Base-by-base conservation (phyloP, 805 yeast genomes). In the Barnettozyma sucrosica region DNA sequence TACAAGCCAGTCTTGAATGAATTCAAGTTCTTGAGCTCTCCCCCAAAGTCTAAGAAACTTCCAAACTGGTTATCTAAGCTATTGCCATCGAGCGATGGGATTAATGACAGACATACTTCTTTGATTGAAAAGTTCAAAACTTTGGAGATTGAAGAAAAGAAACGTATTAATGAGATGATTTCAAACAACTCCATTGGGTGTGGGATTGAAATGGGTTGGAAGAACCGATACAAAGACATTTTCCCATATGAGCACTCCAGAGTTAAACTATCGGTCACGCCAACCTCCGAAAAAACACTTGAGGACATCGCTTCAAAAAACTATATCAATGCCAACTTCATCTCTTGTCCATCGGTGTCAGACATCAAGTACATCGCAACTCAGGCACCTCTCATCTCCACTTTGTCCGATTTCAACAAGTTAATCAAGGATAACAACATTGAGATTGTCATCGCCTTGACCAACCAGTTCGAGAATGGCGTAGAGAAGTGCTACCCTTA, bases 241-340 rank as follows among this genome's bases (percentile, higher is more conserved):
- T 83, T 85, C 58, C 89, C 96, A 4, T 90, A 79, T 65, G 95
- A 87, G 60, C 92, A 86, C 58, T 77, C 95, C 4, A 71, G 97
- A 49, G 97, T 92, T 11, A 77, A 77, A 50, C 67, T 87, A 41
- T 63, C 65, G 46, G 8, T 44, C 20, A 48, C 51, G 1, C 48
- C 51, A 33, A 41, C 45, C 20, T 8, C 47, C 4, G 47, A 43
- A 24, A 24, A 25, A n/a, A 16, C 21, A 25, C 23, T 16, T 9
- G 59, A 45, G 16, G 60, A 64, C 49, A 7, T n/a, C 23, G 14
- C 37, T 2, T 26, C 24, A 4, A 14, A 19, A 28, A 87, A 83
- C 62, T 90, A 90, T 63, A 88, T 90, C 57, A 90, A 90, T 66
- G 99, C 98, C 0, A 87, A 90, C 21, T 85, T 87, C 66, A 65